Evolutionary conservation across 495 filamentous ascomycete species (phyloP), one percentile per base, ranked within the genome.

Genomic region (Penicillium chermesinum): DNA sequence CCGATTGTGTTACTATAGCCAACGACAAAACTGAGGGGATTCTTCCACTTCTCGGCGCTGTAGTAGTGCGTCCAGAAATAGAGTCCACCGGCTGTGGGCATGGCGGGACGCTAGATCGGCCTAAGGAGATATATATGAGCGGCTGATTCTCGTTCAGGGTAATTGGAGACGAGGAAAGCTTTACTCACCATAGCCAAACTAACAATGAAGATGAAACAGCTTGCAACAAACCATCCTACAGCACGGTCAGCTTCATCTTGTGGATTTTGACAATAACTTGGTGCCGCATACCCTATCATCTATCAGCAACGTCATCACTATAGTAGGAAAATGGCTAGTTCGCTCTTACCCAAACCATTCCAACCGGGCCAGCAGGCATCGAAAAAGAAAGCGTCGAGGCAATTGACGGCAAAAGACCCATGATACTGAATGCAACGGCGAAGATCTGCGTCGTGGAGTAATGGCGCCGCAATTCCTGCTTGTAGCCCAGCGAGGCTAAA

Each of bases 1-100:
- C 83, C 84, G 16, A 87, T 64, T 1, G 78, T 87, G 53, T 87
- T 87, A 62, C 80, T 84, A 54, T 86, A 87, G 15, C 84, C 84
- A 19, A 87, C 83, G 20, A 87, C 59, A 57, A 86, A 87, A 53
- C 80, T 80, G 7, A 87, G 61, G 7, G 80, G 73, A 57, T 83
- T 84, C 42, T 82, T 73, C 38, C 71, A 79, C 39, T 76, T 77
- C 9, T 77, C 75, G 3, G 72, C 75, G 17, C 76, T 70, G 58
- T 84, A 86, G 65, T 78, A 83, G 51, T 85, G 82, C 5, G 84
- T 86, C 84, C 83, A 84, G 73, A 79, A 86, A 57, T 86, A 85
- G 3, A 86, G 64, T 9, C 82, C 83, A 8, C 84, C 84, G 15
- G 77, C 78, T 4, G 84, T 87, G 13, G 84, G 84, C 81, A 87